Evolutionary conservation across 1,284 basidiomycete genomes (phyloP).

Genomic region (Austropuccinia psidii): DNA sequence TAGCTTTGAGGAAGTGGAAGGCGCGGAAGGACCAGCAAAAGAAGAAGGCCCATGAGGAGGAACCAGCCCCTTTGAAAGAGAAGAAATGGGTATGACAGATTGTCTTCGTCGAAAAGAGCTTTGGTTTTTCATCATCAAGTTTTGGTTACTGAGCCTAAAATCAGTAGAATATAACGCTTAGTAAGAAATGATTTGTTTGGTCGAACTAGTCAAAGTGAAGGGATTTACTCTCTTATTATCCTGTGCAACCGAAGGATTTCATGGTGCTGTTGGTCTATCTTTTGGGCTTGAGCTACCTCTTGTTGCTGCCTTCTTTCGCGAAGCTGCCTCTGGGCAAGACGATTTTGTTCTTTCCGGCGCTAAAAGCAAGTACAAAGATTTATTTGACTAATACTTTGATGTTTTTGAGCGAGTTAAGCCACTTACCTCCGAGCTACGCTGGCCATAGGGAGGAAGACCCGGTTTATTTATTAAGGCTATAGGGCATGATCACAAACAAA

Average conservation of each 20-base stretch:
- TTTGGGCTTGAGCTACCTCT: slow-evolving; percentile 30
- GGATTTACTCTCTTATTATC: slow-evolving; percentile 20
- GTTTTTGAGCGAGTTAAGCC: neutral
- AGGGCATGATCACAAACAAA: too few species aligned
- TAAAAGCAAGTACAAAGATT: neutral
- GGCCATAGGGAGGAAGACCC: slow-evolving; percentile 36
- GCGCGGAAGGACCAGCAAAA: neutral
- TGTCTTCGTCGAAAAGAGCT: slow-evolving; percentile 19
- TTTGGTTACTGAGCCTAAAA: slow-evolving; percentile 23
- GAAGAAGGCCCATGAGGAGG: neutral
- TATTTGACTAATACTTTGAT: neutral
- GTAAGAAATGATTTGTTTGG: neutral
- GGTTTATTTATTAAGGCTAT: slow-evolving; percentile 30
- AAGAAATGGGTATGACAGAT: slow-evolving; percentile 36
- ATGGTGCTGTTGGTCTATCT: slow-evolving; percentile 24
- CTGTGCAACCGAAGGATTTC: slow-evolving; percentile 29
- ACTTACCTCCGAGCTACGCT: slow-evolving; percentile 34
- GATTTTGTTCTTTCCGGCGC: slow-evolving; percentile 36
- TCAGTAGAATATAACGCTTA: neutral
- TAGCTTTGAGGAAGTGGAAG: neutral
- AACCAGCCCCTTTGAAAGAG: slow-evolving; percentile 20
- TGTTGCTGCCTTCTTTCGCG: slow-evolving; percentile 34
- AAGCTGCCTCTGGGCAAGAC: slow-evolving; percentile 33
- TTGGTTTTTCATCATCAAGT: slow-evolving; percentile 28
- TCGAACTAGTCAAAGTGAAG: neutral